Conservation (phyloP, 345 rosid species). For the Eucalyptus tenuipes region DNA sequence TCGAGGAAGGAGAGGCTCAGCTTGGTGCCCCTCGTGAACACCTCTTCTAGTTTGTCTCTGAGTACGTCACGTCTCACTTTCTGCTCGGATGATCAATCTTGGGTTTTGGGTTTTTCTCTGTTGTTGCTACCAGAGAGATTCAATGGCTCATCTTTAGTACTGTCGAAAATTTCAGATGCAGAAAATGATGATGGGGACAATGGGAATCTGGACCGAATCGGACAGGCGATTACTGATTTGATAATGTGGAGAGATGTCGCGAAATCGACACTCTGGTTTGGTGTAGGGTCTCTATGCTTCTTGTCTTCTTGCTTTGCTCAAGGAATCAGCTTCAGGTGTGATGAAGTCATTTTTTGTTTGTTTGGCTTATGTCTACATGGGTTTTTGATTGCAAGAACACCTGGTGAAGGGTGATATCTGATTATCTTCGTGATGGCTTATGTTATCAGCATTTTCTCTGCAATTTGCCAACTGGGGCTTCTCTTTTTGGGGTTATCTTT, state of each 20-base stretch:
- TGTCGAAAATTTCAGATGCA: not conserved
- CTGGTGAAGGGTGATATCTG: not conserved
- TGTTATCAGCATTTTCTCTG: constrained; percentile 54
- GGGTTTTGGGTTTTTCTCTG: not conserved
- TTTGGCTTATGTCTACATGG: not conserved
- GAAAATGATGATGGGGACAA: constrained; percentile 39
- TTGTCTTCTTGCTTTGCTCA: constrained; percentile 72
- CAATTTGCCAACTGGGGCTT: constrained; percentile 69
- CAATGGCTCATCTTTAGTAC: not conserved
- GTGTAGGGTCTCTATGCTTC: constrained; percentile 70
- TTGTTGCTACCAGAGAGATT: not conserved
- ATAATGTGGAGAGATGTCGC: constrained; percentile 81
- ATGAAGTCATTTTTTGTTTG: not conserved
- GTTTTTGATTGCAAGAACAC: not conserved
- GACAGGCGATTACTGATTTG: constrained; percentile 39
- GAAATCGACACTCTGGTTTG: constrained; percentile 87
- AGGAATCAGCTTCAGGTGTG: constrained; percentile 65
- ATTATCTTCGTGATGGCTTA: not conserved
- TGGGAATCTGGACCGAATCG: constrained; percentile 44
- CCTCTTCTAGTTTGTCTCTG: constrained; percentile 27
- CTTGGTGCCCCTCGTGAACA: constrained; percentile 25
- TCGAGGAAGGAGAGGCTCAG: constrained; percentile 68
- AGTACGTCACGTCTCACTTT: constrained; percentile 18
- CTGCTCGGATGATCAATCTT: not conserved
- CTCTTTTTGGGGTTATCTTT: constrained; percentile 67